These are phyloP conservation scores for Raffaelea deltoideospora DNA, from an alignment of 2,329 filamentous ascomycete genomes.

Conservation along the genomic window DNA sequence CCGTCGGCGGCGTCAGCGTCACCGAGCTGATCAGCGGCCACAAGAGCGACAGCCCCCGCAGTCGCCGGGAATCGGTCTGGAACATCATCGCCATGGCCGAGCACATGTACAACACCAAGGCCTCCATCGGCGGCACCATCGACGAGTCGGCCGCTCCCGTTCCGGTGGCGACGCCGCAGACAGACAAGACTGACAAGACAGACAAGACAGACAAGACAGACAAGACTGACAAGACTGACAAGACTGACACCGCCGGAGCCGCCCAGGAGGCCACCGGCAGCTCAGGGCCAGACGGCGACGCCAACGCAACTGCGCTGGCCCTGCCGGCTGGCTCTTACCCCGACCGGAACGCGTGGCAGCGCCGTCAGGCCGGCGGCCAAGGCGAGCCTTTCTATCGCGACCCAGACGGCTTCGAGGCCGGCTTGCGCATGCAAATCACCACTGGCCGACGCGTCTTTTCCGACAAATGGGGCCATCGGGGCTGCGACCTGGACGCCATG, in stretches of 20 bases:
- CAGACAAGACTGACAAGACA: no score
- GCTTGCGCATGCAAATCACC: slow-evolving; percentile 28
- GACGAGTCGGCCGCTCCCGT: no score
- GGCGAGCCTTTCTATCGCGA: slow-evolving; percentile 39
- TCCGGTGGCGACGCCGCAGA: no score
- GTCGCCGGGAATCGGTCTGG: not conserved
- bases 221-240: slow-evolving; percentile 13
- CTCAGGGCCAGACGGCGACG: no score
- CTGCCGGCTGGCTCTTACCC: no score
- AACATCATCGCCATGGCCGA: slow-evolving; percentile 16
- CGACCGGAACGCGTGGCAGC: slow-evolving; percentile 37
- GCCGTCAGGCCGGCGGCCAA: slow-evolving; percentile 30
- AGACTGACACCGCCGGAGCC: not conserved
- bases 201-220: no score
- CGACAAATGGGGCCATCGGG: slow-evolving; percentile 25
- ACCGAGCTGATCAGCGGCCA: not conserved
- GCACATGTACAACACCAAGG: slow-evolving; percentile 24
- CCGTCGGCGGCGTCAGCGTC: not conserved
- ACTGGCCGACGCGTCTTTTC: slow-evolving; percentile 22
- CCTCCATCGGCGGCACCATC: no score
- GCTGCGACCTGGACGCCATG: slow-evolving; percentile 17
- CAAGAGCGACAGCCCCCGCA: not conserved
- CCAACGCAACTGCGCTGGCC: no score
- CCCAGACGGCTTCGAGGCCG: slow-evolving; percentile 25
- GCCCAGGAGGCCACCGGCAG: no score